Percentiles rank a stretch among this genome's conserved stretches.
Evolutionary conservation across 2,329 filamentous ascomycete species (phyloP).

Genomic region (Aspergillus floridensis): DNA sequence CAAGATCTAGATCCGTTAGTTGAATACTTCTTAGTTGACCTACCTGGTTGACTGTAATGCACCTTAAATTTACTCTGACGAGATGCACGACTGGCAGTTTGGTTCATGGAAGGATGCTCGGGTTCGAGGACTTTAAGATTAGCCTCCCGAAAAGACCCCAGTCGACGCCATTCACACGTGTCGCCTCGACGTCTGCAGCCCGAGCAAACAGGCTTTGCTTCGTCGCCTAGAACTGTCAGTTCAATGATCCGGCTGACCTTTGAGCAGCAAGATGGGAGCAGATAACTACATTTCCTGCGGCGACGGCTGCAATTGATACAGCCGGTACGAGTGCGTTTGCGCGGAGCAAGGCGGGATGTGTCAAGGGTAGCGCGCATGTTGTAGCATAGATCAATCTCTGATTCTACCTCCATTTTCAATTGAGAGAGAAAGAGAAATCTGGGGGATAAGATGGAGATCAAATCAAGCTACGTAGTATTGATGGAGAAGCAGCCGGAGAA

Average conservation of each 20-base stretch:
- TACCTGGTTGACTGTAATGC: not conserved
- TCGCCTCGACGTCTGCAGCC: conserved; percentile 32
- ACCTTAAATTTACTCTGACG: conserved; percentile 28
- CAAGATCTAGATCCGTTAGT: conserved; percentile 18
- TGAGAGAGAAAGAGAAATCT: not conserved
- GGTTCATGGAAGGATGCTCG: conserved; percentile 32
- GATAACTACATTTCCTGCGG: conserved; percentile 30
- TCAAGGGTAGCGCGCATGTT: conserved; percentile 2
- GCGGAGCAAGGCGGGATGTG: conserved; percentile 7
- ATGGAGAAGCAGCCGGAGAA: not conserved
- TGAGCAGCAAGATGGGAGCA: not conserved
- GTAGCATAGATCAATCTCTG: not conserved
- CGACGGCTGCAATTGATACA: conserved; percentile 34
- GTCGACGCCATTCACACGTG: conserved; percentile 30
- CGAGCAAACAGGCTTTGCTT: conserved; percentile 29
- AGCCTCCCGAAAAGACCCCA: conserved; percentile 31
- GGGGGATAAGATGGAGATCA: not conserved
- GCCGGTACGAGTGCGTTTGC: conserved; percentile 31
- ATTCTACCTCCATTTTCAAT: not conserved
- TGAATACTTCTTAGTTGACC: no score
- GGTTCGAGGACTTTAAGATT: conserved; percentile 30
- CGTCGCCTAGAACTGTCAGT: conserved; percentile 24
- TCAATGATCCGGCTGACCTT: not conserved
- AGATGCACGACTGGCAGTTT: conserved; percentile 16
- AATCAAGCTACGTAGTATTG: not conserved